Percentiles rank a stretch among this genome's conserved stretches.
Evolutionary conservation across 169 alveolate species (phyloP).

Genomic region (Babesia sp.): DNA sequence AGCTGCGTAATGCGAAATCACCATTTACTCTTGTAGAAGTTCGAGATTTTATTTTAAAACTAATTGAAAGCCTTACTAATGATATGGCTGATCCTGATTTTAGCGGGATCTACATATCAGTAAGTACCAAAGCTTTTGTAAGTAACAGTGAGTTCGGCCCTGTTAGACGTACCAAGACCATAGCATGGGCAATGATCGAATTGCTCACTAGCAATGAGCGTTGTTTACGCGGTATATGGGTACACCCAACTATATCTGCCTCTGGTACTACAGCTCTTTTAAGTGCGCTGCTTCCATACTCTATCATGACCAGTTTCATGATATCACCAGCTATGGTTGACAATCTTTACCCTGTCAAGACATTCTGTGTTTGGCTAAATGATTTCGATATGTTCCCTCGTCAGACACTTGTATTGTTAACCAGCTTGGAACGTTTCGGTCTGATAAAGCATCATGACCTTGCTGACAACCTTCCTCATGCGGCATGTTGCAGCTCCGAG

Average conservation of each 20-base stretch:
- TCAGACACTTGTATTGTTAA: conserved; percentile 54
- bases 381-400: conserved; percentile 71
- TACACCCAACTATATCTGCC: conserved; percentile 66
- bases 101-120: conserved; percentile 64
- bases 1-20: conserved; percentile 51
- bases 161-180: conserved; percentile 59
- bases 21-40: conserved; percentile 62
- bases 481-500: not conserved
- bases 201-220: conserved; percentile 69
- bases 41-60: conserved; percentile 37
- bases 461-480: not conserved
- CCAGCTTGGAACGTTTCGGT: conserved; percentile 64
- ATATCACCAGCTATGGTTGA: conserved; percentile 39
- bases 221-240: conserved; percentile 71
- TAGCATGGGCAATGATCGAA: conserved; percentile 74
- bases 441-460: conserved; percentile 66
- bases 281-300: conserved; percentile 65
- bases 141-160: conserved; percentile 66
- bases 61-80: conserved; percentile 29
- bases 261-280: conserved; percentile 60
- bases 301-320: conserved; percentile 59
- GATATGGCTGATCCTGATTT: conserved; percentile 70
- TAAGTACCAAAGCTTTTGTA: conserved; percentile 60
- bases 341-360: conserved; percentile 33
- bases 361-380: conserved; percentile 63